Evolutionary conservation across 495 filamentous ascomycete genomes (phyloP), one percentile per base, ranked within the genome.

Genomic region (Neurospora sp.): DNA sequence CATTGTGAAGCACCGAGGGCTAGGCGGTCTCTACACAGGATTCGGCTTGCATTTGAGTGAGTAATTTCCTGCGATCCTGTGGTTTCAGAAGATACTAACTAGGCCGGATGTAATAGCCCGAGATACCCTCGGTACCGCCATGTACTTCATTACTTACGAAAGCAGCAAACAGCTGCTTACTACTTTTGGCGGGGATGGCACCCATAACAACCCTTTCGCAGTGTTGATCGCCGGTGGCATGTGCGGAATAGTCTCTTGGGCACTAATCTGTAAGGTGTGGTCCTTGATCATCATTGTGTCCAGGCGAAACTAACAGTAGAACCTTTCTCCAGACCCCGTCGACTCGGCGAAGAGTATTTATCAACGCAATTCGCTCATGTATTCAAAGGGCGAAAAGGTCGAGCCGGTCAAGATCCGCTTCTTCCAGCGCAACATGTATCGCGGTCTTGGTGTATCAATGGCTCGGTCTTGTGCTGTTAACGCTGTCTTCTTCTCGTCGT

Each of bases 81-180:
- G 4, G 15, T 36, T 66, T 28, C 7, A 15, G 28, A 17, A 66
- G 15, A 70, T 72, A 40, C 69, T 76, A 38, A 79, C 73, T 37
- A 45, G 5, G 38, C 21, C 38, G 31, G 69, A 40, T 7, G 17
- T 11, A 45, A 42, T 71, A 87, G 88, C 96, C 79, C 89, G 94
- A 69, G 94, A 98, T 79, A 96, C 93, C 0, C 86, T 97, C 69
- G 94, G 94, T 34, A 96, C 94, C 3, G 93, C 88, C 3, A 90
- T 97, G 71, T 98, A 97, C 80, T 98, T 98, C 78, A 90, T 91
- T 72, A 92, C 94, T 74, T 98, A 98, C 79, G 94, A 98, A 79
- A 93, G 90, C 75, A 89, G 90, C 72, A 97, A 98, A 82, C 92
- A 97, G 80, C 78, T 96, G 54, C 88, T 94, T 48, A 90, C 91